Base-by-base conservation (phyloP, 2,329 filamentous ascomycete species). In the Pyrenochaeta sp. region DNA sequence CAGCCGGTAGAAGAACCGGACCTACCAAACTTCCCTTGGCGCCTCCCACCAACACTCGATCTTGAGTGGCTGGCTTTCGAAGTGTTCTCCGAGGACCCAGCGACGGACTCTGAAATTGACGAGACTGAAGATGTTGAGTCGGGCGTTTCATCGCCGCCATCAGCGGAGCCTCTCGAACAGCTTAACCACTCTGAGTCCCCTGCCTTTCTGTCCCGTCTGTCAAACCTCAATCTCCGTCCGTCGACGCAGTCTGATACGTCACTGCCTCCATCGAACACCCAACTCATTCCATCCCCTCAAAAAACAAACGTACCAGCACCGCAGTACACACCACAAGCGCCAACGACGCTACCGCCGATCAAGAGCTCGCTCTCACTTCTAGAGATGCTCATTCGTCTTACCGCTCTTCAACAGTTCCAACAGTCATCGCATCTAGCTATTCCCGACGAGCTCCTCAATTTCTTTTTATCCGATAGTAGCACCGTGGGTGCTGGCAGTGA, bases 61-160 rank as follows among this genome's bases (percentile, higher is more conserved):
- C 88, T 90, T 0, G 93, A 96, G 76, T 97, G 93, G 93, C 86
- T 97, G 64, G 93, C 93, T 0, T 87, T 97, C 15, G 92, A 97
- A 73, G 91, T 97, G 0, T 95, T 90, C 72, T 85, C 86, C 15
- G 88, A 91, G 67, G 80, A 83, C 28, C 83, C 87, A 2, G 80
- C 83, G 1, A 85, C 85, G 0, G 84, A 86, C 40, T 83, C 84
- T 0, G 84, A 86, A 39, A 79, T 83, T 36, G 73, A 79, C 39
- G 76, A 77, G 25, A 69, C 67, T 8, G 72, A 75, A 40, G 61
- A 63, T n/a, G 50, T 54, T 2, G 50, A 54, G 15, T 27, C 65
- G 1, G 65, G 72, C 30, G 12, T 58, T 0, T 56, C 61, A 25
- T 57, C 62, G 2, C 54, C 66, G 15, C 64, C 70, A 19, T 60